Evolutionary conservation across 164 flowering plant genomes (phyloP).

Genomic region (Litsea cubeba): DNA sequence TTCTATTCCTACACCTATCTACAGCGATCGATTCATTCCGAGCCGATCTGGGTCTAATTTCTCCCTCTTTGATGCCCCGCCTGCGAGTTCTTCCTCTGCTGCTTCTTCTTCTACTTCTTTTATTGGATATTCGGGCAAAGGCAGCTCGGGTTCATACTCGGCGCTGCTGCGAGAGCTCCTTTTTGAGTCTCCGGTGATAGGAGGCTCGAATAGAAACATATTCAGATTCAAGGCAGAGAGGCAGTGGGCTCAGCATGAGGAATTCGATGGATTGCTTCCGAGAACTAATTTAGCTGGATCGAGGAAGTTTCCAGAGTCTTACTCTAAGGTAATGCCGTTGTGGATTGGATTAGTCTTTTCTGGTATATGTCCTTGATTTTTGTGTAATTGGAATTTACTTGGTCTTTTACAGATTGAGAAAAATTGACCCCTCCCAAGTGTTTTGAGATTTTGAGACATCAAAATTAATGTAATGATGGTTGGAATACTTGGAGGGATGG

Average conservation of each 20-base stretch:
- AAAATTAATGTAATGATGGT: background rate
- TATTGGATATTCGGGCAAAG: conserved; percentile 30
- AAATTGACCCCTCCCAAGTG: no score
- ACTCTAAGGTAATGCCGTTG: conserved; percentile 56
- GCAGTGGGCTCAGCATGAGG: conserved; percentile 45
- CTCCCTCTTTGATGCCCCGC: conserved; percentile 51
- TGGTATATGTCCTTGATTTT: background rate
- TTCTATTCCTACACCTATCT: conserved; percentile 48
- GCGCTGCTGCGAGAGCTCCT: conserved; percentile 52
- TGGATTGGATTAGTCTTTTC: background rate
- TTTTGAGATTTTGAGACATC: no score
- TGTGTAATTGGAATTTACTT: background rate
- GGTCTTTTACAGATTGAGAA: no score
- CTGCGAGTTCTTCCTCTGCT: conserved; percentile 16
- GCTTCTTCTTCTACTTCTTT: background rate
- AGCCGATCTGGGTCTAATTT: conserved; percentile 80
- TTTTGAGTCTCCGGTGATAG: conserved; percentile 43
- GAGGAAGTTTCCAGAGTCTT: conserved; percentile 77
- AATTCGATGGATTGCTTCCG: conserved; percentile 51
- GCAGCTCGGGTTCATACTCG: conserved; percentile 48
- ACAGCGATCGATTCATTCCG: conserved; percentile 89
- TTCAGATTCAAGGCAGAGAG: conserved; percentile 87
- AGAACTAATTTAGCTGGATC: conserved; percentile 50
- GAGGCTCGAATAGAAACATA: conserved; percentile 47
- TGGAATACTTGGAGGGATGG: background rate